These are phyloP conservation scores for Vitis rotundifolia DNA, from an alignment of 164 flowering plant species.

Conservation along the genomic window DNA sequence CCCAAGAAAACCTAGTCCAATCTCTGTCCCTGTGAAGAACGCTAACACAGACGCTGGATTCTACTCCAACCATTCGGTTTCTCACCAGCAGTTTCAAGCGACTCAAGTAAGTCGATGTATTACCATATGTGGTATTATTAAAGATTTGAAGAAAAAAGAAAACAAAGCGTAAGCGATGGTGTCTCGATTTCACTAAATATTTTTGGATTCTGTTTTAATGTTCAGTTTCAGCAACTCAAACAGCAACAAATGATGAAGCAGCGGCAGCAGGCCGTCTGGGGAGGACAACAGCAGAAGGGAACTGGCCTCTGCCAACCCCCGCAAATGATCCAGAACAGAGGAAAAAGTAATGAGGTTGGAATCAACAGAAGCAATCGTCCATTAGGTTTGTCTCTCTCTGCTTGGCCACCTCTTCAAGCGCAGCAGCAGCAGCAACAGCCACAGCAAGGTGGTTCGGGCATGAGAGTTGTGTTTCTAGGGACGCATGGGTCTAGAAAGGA, in stretches of 20 bases:
- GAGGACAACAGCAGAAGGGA: slow-evolving; percentile 13
- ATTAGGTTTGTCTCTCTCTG: slow-evolving; percentile 45
- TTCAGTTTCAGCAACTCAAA: slow-evolving; percentile 52
- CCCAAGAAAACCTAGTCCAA: slow-evolving; percentile 25
- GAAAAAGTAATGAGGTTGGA: slow-evolving; percentile 5
- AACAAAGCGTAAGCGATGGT: too few species aligned
- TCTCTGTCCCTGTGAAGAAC: slow-evolving; percentile 17
- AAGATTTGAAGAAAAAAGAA: too few species aligned
- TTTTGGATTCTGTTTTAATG: slow-evolving; percentile 1
- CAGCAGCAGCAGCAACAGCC: slow-evolving; percentile 9
- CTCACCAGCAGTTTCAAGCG: slow-evolving; percentile 42
- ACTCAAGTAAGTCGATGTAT: slow-evolving; percentile 28
- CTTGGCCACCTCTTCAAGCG: slow-evolving; percentile 63
- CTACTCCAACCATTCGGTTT: slow-evolving; percentile 26
- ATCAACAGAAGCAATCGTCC: slow-evolving; percentile 20
- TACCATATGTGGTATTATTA: too few species aligned
- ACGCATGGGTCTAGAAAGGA: slow-evolving; percentile 24
- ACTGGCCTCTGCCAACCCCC: slow-evolving; percentile 13
- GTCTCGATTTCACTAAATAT: neutral
- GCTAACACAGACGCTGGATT: slow-evolving; percentile 14
- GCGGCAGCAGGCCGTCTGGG: slow-evolving; percentile 27
- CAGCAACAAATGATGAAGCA: slow-evolving; percentile 45
- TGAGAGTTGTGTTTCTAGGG: slow-evolving; percentile 44
- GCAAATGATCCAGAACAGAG: slow-evolving; percentile 20
- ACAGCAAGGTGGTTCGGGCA: slow-evolving; percentile 35